Evolutionary conservation across 805 yeast genomes (phyloP).

Genomic region (Priceomyces haplophilus): DNA sequence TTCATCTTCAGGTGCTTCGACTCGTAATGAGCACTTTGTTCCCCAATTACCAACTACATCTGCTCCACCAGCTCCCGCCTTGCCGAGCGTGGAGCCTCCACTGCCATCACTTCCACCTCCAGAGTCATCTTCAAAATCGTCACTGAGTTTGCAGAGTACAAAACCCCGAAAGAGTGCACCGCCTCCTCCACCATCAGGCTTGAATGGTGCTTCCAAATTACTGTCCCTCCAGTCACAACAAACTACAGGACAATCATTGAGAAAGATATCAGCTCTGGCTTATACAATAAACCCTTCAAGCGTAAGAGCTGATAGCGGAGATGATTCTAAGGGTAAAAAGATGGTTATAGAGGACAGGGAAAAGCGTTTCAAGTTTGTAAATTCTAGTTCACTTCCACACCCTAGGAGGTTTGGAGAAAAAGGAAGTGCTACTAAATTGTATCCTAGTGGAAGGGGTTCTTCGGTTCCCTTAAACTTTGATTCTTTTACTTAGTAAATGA

Average conservation of each 20-base stretch:
- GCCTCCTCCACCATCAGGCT: conserved; percentile 22
- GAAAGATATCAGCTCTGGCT: conserved; percentile 62
- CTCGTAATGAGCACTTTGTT: conserved; percentile 14
- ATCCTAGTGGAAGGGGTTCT: conserved; percentile 94
- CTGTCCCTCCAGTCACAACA: conserved; percentile 40
- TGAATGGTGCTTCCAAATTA: conserved; percentile 6
- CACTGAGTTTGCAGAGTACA: conserved; percentile 6
- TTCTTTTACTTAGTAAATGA: conserved; percentile 12
- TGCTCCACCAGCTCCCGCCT: conserved; percentile 25
- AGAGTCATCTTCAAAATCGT: conserved; percentile 21
- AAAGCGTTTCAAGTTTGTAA: conserved; percentile 62
- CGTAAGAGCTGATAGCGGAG: conserved; percentile 17
- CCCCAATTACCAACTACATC: conserved; percentile 18
- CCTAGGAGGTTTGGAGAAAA: conserved; percentile 78
- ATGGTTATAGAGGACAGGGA: conserved; percentile 58
- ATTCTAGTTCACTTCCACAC: conserved; percentile 69
- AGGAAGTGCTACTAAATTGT: conserved; percentile 53
- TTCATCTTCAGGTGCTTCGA: too few relatives aligned
- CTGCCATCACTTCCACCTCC: conserved; percentile 20
- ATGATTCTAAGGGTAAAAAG: conserved; percentile 16
- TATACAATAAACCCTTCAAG: conserved; percentile 55
- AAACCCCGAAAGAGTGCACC: conserved; percentile 27
- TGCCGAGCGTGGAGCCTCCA: conserved; percentile 15
- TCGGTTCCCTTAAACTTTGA: conserved; percentile 79
- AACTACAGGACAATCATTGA: conserved; percentile 46